Conservation (phyloP, 176 grass and related monocot genomes). For the Saccharum spontaneum region DNA sequence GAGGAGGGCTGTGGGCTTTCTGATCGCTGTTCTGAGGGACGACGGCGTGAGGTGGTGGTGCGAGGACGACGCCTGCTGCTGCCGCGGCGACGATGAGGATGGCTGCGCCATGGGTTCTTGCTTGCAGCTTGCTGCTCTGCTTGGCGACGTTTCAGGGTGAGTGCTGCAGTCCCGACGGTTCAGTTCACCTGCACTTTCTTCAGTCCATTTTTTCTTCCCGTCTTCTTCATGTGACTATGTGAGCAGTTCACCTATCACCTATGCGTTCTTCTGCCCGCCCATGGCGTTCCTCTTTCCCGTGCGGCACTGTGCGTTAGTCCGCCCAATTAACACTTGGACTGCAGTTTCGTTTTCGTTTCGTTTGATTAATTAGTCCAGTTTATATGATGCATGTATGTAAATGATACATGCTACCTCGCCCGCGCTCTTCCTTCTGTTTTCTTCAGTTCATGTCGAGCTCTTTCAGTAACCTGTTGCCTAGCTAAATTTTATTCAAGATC, state of each 20-base stretch:
- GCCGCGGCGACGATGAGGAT: neutral
- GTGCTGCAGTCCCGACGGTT: neutral
- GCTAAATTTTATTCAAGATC: neutral
- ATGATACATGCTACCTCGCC: too few species aligned
- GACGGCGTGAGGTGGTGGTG: neutral
- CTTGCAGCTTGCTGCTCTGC: conserved; percentile 34
- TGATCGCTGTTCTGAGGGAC: neutral
- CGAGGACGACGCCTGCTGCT: neutral
- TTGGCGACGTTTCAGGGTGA: conserved; percentile 31
- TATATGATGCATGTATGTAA: neutral
- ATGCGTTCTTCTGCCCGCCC: neutral
- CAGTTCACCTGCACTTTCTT: neutral
- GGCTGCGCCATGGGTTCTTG: conserved; percentile 30
- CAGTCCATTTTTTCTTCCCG: neutral
- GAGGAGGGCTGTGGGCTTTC: neutral
- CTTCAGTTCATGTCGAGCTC: neutral
- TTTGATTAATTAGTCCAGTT: neutral
- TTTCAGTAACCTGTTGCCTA: neutral
- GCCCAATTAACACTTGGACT: neutral
- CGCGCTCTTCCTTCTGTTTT: neutral
- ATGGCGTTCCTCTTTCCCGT: neutral
- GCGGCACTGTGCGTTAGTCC: neutral
- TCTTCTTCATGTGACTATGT: neutral
- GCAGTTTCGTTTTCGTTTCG: neutral
- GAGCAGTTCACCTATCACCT: neutral